Evolutionary conservation across 768 basidiomycete genomes (phyloP), one percentile per base, ranked within the genome.

Genomic region (Plicaturopsis crispa): DNA sequence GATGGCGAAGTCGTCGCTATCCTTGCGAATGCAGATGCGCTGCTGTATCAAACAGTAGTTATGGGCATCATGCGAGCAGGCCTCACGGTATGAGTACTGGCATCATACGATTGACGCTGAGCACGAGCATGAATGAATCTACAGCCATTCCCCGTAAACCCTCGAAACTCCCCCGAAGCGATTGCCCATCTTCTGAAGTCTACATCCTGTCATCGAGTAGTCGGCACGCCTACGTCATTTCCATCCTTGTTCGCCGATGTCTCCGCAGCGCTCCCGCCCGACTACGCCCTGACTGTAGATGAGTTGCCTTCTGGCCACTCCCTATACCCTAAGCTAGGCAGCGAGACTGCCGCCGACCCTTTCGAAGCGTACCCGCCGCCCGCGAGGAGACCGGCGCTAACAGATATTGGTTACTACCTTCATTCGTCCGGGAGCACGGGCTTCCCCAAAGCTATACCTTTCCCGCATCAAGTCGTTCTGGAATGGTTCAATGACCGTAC

Each of bases 371-470:
- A 40, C 32, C 19, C 11, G 23, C 11, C 2, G 39, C 40, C 5
- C 4, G 0, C 21, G 0, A 13, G 6, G 4, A 42, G 38, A 6
- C 37, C 51, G 0, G 12, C 13, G 43, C 44, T 34, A 16, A 47
- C 36, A 33, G 60, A 20, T 40, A 51, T 33, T 50, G 33, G 56
- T 30, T 24, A 63, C 6, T 72, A 67, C 35, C 48, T 70, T 0
- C 69, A 73, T 42, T 73, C 73, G 0, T 73, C 73, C 3, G 71
- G 71, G 12, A 71, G 69, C 35, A 69, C 71, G 0, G 68, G 70
- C 2, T 57, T 67, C 33, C 69, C 71, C 0, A 72, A 68, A 39
- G 47, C 65, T 6, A 62, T 73, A 32, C 49, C 57, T 2, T 53
- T 63, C 21, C 61, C 55, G 0, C 54, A 61, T 30, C 42, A 48